Percentiles rank a stretch among this genome's conserved stretches.
Evolutionary conservation across 108 stramenopile species (phyloP).

Genomic region (Fistulifera solaris): DNA sequence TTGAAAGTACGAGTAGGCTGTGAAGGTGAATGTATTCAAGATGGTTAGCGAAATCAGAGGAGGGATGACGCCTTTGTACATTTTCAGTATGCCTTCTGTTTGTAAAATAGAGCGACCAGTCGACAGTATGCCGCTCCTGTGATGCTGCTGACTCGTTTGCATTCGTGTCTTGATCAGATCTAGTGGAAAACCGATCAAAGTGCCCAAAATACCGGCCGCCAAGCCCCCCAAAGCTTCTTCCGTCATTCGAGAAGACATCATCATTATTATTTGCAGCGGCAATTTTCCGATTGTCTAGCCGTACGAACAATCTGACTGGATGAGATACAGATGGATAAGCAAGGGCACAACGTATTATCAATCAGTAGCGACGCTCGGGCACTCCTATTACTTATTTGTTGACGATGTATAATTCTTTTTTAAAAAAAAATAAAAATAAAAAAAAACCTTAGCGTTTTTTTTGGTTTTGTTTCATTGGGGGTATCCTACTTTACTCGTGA

Average conservation of each 20-base stretch:
- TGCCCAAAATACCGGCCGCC: conserved; percentile 76
- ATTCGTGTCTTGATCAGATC: conserved; percentile 51
- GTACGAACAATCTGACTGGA: too few relatives aligned
- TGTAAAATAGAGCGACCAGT: conserved; percentile 44
- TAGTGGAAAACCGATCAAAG: conserved; percentile 85
- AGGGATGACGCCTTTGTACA: conserved; percentile 82
- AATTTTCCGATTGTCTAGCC: too few relatives aligned
- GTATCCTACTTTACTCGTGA: too few relatives aligned
- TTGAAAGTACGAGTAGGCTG: conserved; percentile 66
- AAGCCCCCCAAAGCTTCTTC: conserved; percentile 42
- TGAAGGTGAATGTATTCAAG: conserved; percentile 80
- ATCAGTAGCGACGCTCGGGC: too few relatives aligned
- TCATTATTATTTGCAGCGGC: too few relatives aligned
- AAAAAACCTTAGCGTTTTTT: too few relatives aligned
- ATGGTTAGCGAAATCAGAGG: conserved; percentile 77
- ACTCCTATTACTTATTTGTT: too few relatives aligned
- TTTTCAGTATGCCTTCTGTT: conserved; percentile 55
- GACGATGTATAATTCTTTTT: too few relatives aligned
- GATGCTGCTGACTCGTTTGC: conserved; percentile 26
- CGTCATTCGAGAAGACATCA: background rate
- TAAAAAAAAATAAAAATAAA: too few relatives aligned
- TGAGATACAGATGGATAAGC: too few relatives aligned
- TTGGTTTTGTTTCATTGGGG: too few relatives aligned
- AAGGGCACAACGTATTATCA: too few relatives aligned
- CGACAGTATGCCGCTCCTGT: conserved; percentile 21